A percentile compares a stretch with the other conserved stretches of the same genome.
Evolutionary conservation across 495 filamentous ascomycete genomes (phyloP).

Genomic region (Penicillium simplicissimum): DNA sequence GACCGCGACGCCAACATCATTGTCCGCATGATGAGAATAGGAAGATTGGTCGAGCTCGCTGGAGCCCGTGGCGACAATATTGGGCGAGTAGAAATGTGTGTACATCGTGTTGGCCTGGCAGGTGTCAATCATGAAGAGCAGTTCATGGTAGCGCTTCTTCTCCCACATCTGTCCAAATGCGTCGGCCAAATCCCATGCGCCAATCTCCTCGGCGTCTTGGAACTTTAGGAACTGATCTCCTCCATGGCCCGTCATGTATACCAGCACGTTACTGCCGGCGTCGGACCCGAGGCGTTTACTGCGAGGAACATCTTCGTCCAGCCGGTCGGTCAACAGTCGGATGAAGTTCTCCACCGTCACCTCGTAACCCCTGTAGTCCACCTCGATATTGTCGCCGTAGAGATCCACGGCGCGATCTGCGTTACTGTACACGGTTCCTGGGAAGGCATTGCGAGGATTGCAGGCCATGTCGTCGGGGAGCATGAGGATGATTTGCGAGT

Average conservation of each 20-base stretch:
- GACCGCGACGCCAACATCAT: conserved; percentile 95
- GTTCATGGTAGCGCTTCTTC: conserved; percentile 93
- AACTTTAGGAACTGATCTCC: conserved; percentile 99
- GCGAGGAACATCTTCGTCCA: conserved; percentile 88
- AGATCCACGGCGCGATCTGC: conserved; percentile 93
- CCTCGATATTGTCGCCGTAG: conserved; percentile 98
- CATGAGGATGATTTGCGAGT: conserved; percentile 99
- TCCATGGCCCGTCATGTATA: conserved; percentile 99
- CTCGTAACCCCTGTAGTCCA: conserved; percentile 97
- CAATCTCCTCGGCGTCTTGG: conserved; percentile 96
- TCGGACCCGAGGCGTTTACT: conserved; percentile 91
- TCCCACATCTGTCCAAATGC: conserved; percentile 99
- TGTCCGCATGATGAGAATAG: conserved; percentile 96
- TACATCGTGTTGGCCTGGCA: conserved; percentile 99
- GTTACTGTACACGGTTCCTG: conserved; percentile 97
- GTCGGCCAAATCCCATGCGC: conserved; percentile 92
- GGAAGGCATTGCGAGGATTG: conserved; percentile 97
- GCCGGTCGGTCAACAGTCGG: conserved; percentile 86
- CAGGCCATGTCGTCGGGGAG: conserved; percentile 99
- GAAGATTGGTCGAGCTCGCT: conserved; percentile 91
- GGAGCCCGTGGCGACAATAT: conserved; percentile 93
- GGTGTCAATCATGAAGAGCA: conserved; percentile 99
- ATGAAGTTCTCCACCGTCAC: conserved; percentile 99
- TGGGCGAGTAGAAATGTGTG: conserved; percentile 93
- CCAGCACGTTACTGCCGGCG: conserved; percentile 90